phyloP scores from a whole-genome alignment of 192 early-diverging fungal genomes.

The Backusella tuberculispora region DNA sequence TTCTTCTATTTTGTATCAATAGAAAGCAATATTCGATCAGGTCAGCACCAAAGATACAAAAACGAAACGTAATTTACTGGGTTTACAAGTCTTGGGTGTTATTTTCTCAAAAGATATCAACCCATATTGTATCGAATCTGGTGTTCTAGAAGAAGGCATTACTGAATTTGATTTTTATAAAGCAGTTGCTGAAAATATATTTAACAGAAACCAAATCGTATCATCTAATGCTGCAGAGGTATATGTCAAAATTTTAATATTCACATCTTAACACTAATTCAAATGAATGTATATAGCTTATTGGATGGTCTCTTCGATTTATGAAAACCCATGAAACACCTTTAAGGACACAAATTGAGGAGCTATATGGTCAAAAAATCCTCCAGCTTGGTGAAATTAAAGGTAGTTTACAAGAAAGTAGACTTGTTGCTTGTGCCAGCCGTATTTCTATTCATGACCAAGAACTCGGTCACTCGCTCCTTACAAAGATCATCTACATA shows the following conservation, averaged over 20 bases:
- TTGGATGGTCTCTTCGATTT: slow-evolving; percentile 38
- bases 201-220: slow-evolving; percentile 39
- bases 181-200: slow-evolving; percentile 49
- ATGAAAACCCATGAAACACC: slow-evolving; percentile 40
- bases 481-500: slow-evolving; percentile 13
- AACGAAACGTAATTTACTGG: slow-evolving; percentile 55
- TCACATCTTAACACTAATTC: neutral
- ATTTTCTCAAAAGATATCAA: slow-evolving; percentile 57
- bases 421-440: neutral
- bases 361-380: slow-evolving; percentile 3
- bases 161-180: slow-evolving; percentile 48
- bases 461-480: neutral
- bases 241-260: neutral
- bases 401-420: neutral
- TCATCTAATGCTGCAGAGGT: slow-evolving; percentile 63
- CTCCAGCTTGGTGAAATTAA: neutral
- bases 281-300: slow-evolving; percentile 35
- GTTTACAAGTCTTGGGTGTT: slow-evolving; percentile 61
- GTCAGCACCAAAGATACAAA: slow-evolving; percentile 43
- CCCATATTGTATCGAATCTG: slow-evolving; percentile 47
- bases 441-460: slow-evolving; percentile 5
- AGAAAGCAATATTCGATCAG: slow-evolving; percentile 52
- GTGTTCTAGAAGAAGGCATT: slow-evolving; percentile 42
- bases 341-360: neutral
- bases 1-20: neutral